Evolutionary conservation across 2,329 filamentous ascomycete species (phyloP).

Genomic region (Calycina marina): DNA sequence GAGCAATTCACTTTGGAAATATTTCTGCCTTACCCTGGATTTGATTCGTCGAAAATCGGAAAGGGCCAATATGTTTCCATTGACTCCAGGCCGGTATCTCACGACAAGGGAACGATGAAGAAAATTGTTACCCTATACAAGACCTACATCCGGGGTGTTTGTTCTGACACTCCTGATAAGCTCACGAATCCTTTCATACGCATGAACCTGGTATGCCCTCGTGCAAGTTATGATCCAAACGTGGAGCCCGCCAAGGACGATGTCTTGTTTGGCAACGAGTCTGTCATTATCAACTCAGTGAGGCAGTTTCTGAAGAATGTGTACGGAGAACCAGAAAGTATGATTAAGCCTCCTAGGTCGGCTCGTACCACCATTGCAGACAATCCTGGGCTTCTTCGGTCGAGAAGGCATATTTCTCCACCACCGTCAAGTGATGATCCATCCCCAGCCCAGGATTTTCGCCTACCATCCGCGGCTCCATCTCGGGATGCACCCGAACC

Average conservation of each 20-base stretch:
- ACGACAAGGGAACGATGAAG: slow-evolving; percentile 40
- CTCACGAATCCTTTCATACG: slow-evolving; percentile 44
- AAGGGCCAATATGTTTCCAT: slow-evolving; percentile 51
- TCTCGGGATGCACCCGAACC: too few relatives aligned
- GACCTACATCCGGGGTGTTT: slow-evolving; percentile 27
- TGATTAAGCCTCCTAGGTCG: too few relatives aligned
- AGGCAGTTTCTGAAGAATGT: slow-evolving; percentile 17
- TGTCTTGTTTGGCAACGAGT: slow-evolving; percentile 48
- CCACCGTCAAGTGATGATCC: too few relatives aligned
- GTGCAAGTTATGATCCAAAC: slow-evolving; percentile 55
- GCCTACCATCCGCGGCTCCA: too few relatives aligned
- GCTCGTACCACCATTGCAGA: too few relatives aligned
- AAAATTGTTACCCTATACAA: slow-evolving; percentile 41
- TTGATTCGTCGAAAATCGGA: slow-evolving; percentile 29
- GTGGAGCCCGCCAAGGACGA: slow-evolving; percentile 59
- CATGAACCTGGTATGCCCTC: slow-evolving; percentile 47
- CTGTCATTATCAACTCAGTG: slow-evolving; percentile 24
- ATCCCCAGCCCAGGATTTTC: too few relatives aligned
- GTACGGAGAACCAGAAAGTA: slow-evolving; percentile 17
- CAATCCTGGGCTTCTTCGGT: too few relatives aligned
- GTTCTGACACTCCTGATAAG: slow-evolving; percentile 12
- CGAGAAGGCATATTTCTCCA: too few relatives aligned
- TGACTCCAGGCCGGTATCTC: slow-evolving; percentile 49
- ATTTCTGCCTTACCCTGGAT: slow-evolving; percentile 38
- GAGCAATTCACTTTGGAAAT: slow-evolving; percentile 35